Evolutionary conservation across 352 stramenopile genomes (phyloP).

Genomic region (Albugo laibachii): DNA sequence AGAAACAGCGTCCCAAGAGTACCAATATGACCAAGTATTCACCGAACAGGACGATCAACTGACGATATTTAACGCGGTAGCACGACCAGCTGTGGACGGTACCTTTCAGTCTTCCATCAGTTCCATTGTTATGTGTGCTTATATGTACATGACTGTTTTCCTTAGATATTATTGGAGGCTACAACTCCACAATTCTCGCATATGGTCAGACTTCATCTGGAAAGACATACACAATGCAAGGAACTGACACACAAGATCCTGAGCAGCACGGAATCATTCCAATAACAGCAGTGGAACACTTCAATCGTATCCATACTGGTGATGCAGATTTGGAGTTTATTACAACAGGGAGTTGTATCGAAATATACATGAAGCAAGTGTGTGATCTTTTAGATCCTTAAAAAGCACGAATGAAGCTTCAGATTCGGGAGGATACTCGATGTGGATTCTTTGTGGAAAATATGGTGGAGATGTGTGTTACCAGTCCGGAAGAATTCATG

Average conservation of each 20-base stretch:
- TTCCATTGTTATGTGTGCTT: not conserved
- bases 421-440: constrained; percentile 75
- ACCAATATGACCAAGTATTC: constrained; percentile 84
- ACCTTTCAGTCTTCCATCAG: not conserved
- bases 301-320: constrained; percentile 68
- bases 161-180: constrained; percentile 79
- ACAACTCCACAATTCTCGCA: constrained; percentile 88
- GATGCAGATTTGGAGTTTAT: constrained; percentile 87
- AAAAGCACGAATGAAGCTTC: constrained; percentile 81
- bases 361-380: constrained; percentile 94
- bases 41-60: constrained; percentile 58
- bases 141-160: not conserved
- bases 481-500: constrained; percentile 76
- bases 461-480: constrained; percentile 87
- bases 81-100: constrained; percentile 77
- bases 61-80: constrained; percentile 78
- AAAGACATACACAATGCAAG: constrained; percentile 82
- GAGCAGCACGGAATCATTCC: constrained; percentile 77
- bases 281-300: constrained; percentile 72
- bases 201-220: constrained; percentile 83
- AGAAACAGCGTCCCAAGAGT: constrained; percentile 23
- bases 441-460: constrained; percentile 86
- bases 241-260: constrained; percentile 68
- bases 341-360: constrained; percentile 86
- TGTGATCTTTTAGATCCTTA: constrained; percentile 83